Base-by-base conservation (phyloP, 2,329 filamentous ascomycete genomes). In the Ophiocordyceps robertsii region DNA sequence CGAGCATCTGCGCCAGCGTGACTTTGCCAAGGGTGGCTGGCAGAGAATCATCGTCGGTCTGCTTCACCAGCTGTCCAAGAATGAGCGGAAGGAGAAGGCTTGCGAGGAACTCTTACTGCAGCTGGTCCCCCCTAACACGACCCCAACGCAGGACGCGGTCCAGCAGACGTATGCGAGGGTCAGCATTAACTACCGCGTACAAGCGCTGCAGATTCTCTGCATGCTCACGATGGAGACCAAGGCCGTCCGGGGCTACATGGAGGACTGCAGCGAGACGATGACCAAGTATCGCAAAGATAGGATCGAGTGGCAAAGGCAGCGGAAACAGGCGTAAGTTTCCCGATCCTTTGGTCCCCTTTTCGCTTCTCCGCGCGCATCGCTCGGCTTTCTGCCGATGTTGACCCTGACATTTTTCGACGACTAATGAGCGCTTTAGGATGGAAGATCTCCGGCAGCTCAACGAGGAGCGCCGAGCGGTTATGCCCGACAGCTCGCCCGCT, bases 281-380 rank as follows among this genome's bases (percentile, higher is more conserved):
- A 98, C 92, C 2, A 78, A 80, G 43, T 87, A 93, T 56, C 81
- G 92, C 40, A 98, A 98, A 62, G 84, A 93, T 58, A 95, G 95
- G 66, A 95, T 95, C 47, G 86, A 94, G 50, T 83, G 80, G 63
- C 90, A 96, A 63, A 77, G 88, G 49, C 77, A 84, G 51, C 80
- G 84, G 49, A 80, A 80, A 51, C 70, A 75, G 60, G 67, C 69
- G 75, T 80, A 66, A 62, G 76, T 72, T 12, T 39, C 17, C 29
- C 14, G 10, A 5, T 33, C 31, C 31, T 33, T 6, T 27, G 2
- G 24, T 6, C 2, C 9, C 9, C 6, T 9, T 27, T 9, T 6
- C 24, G 9, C 24, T 27, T 27, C 24, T 3, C 9, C 24, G 6
- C 24, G 24, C 24, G 24, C 24, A 27, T 27, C 24, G 24, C 24